Percentiles rank a stretch among this genome's conserved stretches.
Evolutionary conservation across 768 basidiomycete species (phyloP).

Genomic region (Macrocybe gigantea): DNA sequence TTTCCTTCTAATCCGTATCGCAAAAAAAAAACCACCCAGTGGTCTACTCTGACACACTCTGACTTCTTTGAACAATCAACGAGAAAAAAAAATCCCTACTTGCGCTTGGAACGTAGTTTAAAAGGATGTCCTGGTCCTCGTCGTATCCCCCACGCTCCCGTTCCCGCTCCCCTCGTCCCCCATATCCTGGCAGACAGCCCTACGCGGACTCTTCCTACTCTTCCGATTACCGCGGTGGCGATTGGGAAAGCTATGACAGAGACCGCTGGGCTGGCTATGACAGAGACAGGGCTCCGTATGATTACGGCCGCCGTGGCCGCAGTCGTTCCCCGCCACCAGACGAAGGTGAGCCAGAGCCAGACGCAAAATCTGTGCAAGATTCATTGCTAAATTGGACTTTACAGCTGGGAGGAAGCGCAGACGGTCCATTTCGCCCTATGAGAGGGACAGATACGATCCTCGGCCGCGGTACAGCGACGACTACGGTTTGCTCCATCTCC

Average conservation of each 20-base stretch:
- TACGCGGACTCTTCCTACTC: constrained; percentile 43
- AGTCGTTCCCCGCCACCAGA: constrained; percentile 74
- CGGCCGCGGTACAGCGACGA: constrained; percentile 79
- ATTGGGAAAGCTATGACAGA: constrained; percentile 23
- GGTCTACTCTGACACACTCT: no score
- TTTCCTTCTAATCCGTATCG: constrained; percentile 39
- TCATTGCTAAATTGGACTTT: constrained; percentile 9
- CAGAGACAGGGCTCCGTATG: constrained; percentile 63
- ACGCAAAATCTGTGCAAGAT: neutral
- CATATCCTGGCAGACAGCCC: constrained; percentile 52
- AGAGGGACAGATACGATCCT: constrained; percentile 78
- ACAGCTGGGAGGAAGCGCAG: constrained; percentile 70
- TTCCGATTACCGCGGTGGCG: neutral
- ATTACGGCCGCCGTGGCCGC: constrained; percentile 63
- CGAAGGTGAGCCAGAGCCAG: constrained; percentile 39
- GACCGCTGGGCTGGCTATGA: constrained; percentile 69
- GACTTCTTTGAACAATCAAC: no score
- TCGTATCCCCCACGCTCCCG: constrained; percentile 78
- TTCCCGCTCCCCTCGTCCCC: constrained; percentile 72
- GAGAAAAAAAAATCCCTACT: no score
- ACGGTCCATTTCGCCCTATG: constrained; percentile 76
- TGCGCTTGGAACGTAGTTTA: constrained; percentile 21
- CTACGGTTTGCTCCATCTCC: constrained; percentile 50
- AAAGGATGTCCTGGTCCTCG: constrained; percentile 76
- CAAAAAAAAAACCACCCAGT: no score